A percentile compares a stretch with the other conserved stretches of the same genome.
phyloP scores from a whole-genome alignment of 352 stramenopile species.

The Phytopythium delawarense region DNA sequence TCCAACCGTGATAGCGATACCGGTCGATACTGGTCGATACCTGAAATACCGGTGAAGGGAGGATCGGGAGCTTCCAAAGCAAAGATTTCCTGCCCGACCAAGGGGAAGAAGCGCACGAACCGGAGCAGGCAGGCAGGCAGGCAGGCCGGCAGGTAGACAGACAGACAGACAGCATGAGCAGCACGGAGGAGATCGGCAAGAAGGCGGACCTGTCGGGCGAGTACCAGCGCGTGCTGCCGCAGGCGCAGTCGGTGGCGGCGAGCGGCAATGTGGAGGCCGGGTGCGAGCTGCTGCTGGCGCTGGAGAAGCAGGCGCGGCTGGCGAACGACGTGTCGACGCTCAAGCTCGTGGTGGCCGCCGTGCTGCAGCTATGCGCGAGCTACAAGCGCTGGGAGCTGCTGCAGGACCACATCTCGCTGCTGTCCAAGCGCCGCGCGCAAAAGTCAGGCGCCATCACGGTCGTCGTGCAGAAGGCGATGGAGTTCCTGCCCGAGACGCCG shows the following conservation, averaged over 20 bases:
- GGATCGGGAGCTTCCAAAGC: too few species aligned
- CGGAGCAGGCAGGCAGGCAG: not conserved
- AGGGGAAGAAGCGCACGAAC: too few species aligned
- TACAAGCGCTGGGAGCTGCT: conserved; percentile 89
- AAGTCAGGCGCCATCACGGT: conserved; percentile 83
- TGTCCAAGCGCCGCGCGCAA: conserved; percentile 88
- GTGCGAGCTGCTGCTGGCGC: conserved; percentile 74
- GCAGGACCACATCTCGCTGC: conserved; percentile 78
- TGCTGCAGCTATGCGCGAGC: conserved; percentile 76
- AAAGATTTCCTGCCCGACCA: too few species aligned
- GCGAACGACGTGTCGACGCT: conserved; percentile 86
- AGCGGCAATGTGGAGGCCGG: conserved; percentile 78
- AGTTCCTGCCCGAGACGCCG: conserved; percentile 69
- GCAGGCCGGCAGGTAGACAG: not conserved
- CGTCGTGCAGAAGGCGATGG: conserved; percentile 84
- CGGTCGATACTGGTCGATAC: too few species aligned
- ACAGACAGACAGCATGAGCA: conserved; percentile 32
- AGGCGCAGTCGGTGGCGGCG: conserved; percentile 58
- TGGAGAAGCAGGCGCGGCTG: conserved; percentile 82
- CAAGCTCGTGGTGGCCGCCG: conserved; percentile 67
- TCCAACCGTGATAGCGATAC: too few species aligned
- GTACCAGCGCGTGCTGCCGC: conserved; percentile 58
- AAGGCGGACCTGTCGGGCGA: conserved; percentile 70
- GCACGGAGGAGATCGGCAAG: conserved; percentile 70
- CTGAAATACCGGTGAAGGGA: too few species aligned